Evolutionary conservation across 495 filamentous ascomycete species (phyloP), one percentile per base, ranked within the genome.

Genomic region (Neurospora sp.): DNA sequence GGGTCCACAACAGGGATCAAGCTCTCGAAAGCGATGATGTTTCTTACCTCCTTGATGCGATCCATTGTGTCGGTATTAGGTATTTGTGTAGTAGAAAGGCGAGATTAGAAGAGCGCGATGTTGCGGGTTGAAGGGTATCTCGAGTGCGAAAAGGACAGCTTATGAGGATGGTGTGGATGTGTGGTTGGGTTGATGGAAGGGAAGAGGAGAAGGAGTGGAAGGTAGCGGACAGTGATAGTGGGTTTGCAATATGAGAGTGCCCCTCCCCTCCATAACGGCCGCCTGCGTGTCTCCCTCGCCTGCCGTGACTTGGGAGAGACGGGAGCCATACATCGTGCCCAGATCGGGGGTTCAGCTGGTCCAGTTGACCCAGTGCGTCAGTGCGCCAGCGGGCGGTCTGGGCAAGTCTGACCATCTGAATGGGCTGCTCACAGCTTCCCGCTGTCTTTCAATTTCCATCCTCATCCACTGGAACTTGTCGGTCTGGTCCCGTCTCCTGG

Each of bases 11-110:
- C 76, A 79, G 73, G 78, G 78, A 77, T 81, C 74, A 69, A 77
- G 75, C 73, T 77, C 71, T 73, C 37, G 72, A 72, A 80, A 77
- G 80, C 79, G 72, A 71, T 73, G 73, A 86, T 66, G 54, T 34
- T 59, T 66, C 90, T 86, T 79, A 95, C 93, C 87, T 93, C 88
- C 89, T 91, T 93, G 83, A 96, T 94, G 78, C 85, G 87, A 82
- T 92, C 90, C 90, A 91, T 91, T 77, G 76, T 83, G 78, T 28
- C 24, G 73, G 62, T 13, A 39, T 28, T 54, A 34, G 74, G 38
- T 76, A 74, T 72, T 71, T 39, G 71, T 62, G 69, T 70, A 59
- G 39, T 19, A 70, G 31, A 71, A 71, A 71, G 48, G 13, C 48
- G 54, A 74, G 71, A 72, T 70, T 69, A 71, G 69, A 71, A 78